Evolutionary conservation across 352 stramenopile genomes (phyloP), one percentile per base, ranked within the genome.

Genomic region (Phytophthora hibernalis): DNA sequence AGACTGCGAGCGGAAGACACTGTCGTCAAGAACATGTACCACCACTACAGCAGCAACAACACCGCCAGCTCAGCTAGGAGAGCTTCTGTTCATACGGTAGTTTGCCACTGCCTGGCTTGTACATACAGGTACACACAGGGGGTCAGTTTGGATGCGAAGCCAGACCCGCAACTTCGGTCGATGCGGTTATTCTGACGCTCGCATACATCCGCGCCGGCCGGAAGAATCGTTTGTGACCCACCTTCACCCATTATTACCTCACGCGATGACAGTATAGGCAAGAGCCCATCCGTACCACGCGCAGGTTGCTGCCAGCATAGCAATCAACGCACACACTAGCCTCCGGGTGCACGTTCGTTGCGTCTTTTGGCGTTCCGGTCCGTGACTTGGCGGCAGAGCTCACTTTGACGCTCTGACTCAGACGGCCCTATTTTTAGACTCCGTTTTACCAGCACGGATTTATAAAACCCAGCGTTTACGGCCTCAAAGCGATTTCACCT

Each of bases 11-110:
- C 70, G 16, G 74, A 81, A 51, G 74, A 79, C 37, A 62, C 70
- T 12, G 74, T 77, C n/a, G 74, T 81, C 48, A 75, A 77, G 56
- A n/a, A n/a, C n/a, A n/a, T n/a, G n/a, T 78, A 76, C 45, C 74
- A 81, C 48, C 66, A 81, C 48, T 65, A 81, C 24, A 28, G 24
- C 24, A 28, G 24, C 24, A 28, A 43, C 65, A 78, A 21, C 58
- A 76, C 43, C 68, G 58, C 54, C 72, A 76, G 56, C 28, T 49
- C 47, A 54, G 31, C 43, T 51, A 60, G 42, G 26, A 33, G 45
- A 9, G 47, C 45, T 70, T 50, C 63, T 63, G 49, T 66, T 56
- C 56, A 64, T 48, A n/a, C n/a, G n/a, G n/a, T 68, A 56, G 28
- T 50, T 61, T 57, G 53, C 53, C 28, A 6, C 28, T 11, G 9